Base-by-base conservation (phyloP, 1,284 basidiomycete species). In the Cutaneotrichosporon sp. region DNA sequence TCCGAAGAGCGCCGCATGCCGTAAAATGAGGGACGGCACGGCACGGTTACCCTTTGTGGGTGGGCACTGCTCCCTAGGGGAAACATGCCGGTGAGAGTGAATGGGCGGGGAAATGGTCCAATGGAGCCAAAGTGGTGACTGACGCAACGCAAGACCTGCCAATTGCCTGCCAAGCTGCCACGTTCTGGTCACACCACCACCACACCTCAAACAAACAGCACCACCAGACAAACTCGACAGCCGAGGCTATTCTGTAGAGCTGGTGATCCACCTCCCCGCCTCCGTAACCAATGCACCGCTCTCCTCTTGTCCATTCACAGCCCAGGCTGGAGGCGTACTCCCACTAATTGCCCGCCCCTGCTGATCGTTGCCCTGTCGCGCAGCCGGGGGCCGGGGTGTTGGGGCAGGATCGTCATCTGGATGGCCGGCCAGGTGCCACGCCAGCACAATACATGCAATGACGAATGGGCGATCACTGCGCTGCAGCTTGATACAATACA, bases 231-330 rank as follows among this genome's bases (percentile, higher is more conserved):
- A 46, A 25, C 20, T 13, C 45, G 22, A 22, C n/a, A 24, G 45
- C 45, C 45, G 45, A 46, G 45, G 45, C 45, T 46, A 46, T 46
- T 24, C 45, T 46, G 45, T 25, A 22, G n/a, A 45, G 43, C n/a
- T 45, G 43, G 20, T 24, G 5, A 46, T n/a, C 45, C n/a, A 13
- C 45, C 11, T 25, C 22, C 22, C 14, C 22, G 6, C 4, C 13
- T 13, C 11, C 22, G 10, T 22, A 9, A 25, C n/a, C n/a, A 25
- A 25, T 24, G 45, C 24, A 14, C 2, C 22, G 25, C 22, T 25
- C 24, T 11, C 45, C 13, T 11, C 4, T n/a, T n/a, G n/a, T n/a
- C n/a, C 24, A 6, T 16, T 24, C 9, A 25, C 13, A 22, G 22
- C 8, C 22, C 13, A 2, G 16, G 18, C 38, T n/a, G 18, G 7